Conservation (phyloP, 2,329 filamentous ascomycete genomes). For the Aureobasidium vineae region DNA sequence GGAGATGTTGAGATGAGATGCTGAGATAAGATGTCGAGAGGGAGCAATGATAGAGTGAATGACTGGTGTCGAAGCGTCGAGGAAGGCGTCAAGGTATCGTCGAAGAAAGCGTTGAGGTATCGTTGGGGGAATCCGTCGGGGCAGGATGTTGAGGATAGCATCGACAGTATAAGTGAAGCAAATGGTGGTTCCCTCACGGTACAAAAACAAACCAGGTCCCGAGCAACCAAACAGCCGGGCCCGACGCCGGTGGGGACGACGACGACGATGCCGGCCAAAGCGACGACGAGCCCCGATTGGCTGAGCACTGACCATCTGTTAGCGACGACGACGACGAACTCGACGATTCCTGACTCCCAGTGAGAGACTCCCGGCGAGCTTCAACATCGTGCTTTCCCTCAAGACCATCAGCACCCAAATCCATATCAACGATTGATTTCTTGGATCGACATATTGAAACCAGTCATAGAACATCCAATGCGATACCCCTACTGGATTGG, state of each 20-base stretch:
- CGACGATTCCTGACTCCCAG: background rate
- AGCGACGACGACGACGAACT: background rate
- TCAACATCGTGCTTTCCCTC: background rate
- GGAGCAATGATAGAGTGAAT: background rate
- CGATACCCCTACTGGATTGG: background rate
- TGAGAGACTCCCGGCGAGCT: background rate
- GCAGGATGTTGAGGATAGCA: background rate
- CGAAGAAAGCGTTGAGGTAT: background rate
- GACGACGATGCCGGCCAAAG: background rate
- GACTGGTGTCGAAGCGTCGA: background rate
- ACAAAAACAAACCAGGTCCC: background rate
- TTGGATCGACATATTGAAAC: background rate
- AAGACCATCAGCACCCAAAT: background rate
- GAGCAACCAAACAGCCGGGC: background rate
- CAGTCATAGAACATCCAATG: background rate
- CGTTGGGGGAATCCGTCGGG: background rate
- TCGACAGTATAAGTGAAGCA: background rate
- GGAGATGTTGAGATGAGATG: background rate
- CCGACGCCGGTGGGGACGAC: background rate
- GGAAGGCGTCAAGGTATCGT: background rate
- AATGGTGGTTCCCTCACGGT: background rate
- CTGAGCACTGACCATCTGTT: background rate
- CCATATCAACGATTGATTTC: too few relatives aligned
- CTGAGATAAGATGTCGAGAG: background rate
- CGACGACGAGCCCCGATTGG: background rate